Conservation (phyloP, 2,329 filamentous ascomycete genomes). For the Trichoderma aggressivum region DNA sequence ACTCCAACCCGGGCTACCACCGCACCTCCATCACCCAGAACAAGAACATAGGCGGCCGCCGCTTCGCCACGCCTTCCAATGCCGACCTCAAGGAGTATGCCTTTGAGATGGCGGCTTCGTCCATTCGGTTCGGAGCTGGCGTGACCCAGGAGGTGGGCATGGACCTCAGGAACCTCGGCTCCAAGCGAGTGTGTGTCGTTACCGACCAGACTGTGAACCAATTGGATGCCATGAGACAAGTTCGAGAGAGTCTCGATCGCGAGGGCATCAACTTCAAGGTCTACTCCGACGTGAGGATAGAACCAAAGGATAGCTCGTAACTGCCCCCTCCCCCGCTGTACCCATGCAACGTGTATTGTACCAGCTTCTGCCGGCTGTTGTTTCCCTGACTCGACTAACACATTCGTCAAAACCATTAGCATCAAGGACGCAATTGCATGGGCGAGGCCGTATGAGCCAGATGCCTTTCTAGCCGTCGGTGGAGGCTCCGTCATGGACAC, state of each 20-base stretch:
- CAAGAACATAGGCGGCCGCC: conserved; percentile 38
- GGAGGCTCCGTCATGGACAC: conserved; percentile 94
- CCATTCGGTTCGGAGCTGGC: conserved; percentile 89
- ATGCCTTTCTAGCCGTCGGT: conserved; percentile 90
- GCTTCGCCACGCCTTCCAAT: conserved; percentile 68
- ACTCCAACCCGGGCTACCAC: conserved; percentile 81
- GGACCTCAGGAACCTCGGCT: conserved; percentile 91
- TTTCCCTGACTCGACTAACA: neutral
- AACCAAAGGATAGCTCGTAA: conserved; percentile 92
- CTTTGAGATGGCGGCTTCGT: conserved; percentile 96
- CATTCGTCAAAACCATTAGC: conserved; percentile 41
- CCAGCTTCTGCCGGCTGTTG: neutral
- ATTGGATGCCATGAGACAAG: conserved; percentile 86
- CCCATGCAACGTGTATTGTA: neutral
- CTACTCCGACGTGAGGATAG: conserved; percentile 75
- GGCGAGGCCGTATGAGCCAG: conserved; percentile 73
- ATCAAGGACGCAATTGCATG: conserved; percentile 88
- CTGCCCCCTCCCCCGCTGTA: conserved; percentile 30
- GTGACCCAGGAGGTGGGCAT: conserved; percentile 95
- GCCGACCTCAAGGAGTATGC: conserved; percentile 86
- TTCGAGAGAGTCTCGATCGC: conserved; percentile 70
- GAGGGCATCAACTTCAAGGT: conserved; percentile 80
- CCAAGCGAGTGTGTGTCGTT: conserved; percentile 84
- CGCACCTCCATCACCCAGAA: conserved; percentile 57
- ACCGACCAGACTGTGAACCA: conserved; percentile 81